Conservation (phyloP, 2,329 filamentous ascomycete genomes). For the Capronia epimyces region DNA sequence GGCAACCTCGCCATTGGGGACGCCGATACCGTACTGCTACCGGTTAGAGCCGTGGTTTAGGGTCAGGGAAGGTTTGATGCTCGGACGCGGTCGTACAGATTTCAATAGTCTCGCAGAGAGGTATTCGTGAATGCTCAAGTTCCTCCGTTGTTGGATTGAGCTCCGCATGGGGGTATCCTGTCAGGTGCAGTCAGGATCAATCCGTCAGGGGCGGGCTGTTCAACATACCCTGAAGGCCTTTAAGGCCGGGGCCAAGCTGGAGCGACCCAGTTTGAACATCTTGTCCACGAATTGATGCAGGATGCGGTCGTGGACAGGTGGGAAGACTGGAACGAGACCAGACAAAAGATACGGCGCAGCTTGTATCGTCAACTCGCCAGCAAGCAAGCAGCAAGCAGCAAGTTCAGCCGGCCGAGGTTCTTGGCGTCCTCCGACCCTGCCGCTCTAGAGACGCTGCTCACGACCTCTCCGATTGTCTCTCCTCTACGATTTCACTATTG, state of each 20-base stretch:
- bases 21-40: slow-evolving; percentile 81
- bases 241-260: slow-evolving; percentile 27
- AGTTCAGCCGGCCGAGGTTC: background rate
- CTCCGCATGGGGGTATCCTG: slow-evolving; percentile 53
- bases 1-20: slow-evolving; percentile 85
- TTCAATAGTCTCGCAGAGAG: slow-evolving; percentile 87
- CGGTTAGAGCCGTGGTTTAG: slow-evolving; percentile 15
- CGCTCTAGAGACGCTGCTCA: background rate
- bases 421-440: background rate
- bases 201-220: background rate
- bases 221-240: slow-evolving; percentile 22
- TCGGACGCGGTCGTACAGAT: slow-evolving; percentile 42
- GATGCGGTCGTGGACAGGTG: slow-evolving; percentile 11
- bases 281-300: slow-evolving; percentile 15
- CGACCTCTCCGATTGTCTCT: too few relatives aligned
- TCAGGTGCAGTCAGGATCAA: slow-evolving; percentile 3
- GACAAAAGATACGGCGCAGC: slow-evolving; percentile 5
- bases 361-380: background rate
- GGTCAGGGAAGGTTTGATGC: background rate
- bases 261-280: slow-evolving; percentile 29
- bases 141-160: slow-evolving; percentile 69
- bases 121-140: slow-evolving; percentile 97
- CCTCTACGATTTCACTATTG: too few relatives aligned
- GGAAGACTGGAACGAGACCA: slow-evolving; percentile 2
- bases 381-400: background rate